Conservation (phyloP, 257 asterid species). For the Nemophila menziesii region DNA sequence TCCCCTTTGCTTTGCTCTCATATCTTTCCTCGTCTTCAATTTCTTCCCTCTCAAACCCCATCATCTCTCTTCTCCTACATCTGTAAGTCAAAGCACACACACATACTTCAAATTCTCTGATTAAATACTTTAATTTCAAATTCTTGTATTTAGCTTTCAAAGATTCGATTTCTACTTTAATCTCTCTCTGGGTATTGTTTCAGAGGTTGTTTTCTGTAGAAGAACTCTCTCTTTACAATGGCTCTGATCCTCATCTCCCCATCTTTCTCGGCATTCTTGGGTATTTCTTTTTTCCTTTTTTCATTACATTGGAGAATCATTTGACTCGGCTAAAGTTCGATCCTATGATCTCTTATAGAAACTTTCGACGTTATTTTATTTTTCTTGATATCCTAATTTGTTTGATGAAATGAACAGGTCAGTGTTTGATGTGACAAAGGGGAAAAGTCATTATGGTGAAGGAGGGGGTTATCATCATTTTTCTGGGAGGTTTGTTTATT, state of each 20-base stretch:
- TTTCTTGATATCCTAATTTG: not conserved
- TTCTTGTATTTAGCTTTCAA: slow-evolving; percentile 2
- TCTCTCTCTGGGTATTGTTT: not conserved
- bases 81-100: slow-evolving; percentile 2
- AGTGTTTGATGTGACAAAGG: slow-evolving; percentile 89
- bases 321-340: too few species aligned
- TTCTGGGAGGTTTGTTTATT: slow-evolving; percentile 51
- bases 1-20: slow-evolving; percentile 42
- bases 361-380: slow-evolving; percentile 1
- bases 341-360: not conserved
- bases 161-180: not conserved
- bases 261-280: slow-evolving; percentile 73
- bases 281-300: slow-evolving; percentile 18
- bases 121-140: not conserved
- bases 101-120: too few species aligned
- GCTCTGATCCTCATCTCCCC: slow-evolving; percentile 56
- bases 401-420: slow-evolving; percentile 35
- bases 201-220: slow-evolving; percentile 52
- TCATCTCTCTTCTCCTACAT: not conserved
- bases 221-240: slow-evolving; percentile 59
- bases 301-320: too few species aligned
- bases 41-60: slow-evolving; percentile 21
- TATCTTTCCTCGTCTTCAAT: slow-evolving; percentile 39
- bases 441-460: slow-evolving; percentile 68
- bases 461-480: slow-evolving; percentile 85